Evolutionary conservation across 23 red algal genomes (phyloP), one percentile per base, ranked within the genome.

Genomic region (Gracilaria domingensis): DNA sequence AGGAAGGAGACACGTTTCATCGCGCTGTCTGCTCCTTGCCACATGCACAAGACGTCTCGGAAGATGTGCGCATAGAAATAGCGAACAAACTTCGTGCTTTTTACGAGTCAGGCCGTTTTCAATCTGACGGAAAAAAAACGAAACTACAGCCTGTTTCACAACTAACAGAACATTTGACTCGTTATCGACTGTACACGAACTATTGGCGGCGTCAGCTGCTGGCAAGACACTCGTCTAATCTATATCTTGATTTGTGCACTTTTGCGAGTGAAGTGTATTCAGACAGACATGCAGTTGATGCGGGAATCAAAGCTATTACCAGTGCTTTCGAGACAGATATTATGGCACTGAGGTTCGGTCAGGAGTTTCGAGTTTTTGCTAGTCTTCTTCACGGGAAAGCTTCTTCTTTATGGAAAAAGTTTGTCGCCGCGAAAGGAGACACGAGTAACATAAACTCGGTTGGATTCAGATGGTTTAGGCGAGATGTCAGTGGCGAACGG

Each of bases 291-390:
- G 33, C 18, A 29, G 30, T 40, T 73, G 34, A 73, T 44, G 34
- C 28, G 4, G 67, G 67, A 6, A 21, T 73, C 34, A 37, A 16
- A 24, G 11, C 34, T 40, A 73, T 73, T 42, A n/a, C 34, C 20
- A 73, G 16, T 73, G 67, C 67, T 16, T 73, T 73, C 67, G 67
- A 20, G 8, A 73, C 67, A 73, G 33, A 73, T 40, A n/a, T 5
- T 12, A 35, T n/a, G 34, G 44, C 38, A 73, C 5, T 39, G 34
- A 73, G 16, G 16, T 73, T 40, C 34, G 67, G 67, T 11, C 7
- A 44, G 28, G 14, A 44, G 20, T 73, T 73, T 23, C 17, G 28
- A 16, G 33, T 73, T 14, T 73, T 73, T 44, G 8, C 17, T n/a
- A n/a, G 7, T 44, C 67, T 73, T 24, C 28, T 73, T 4, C 12